Evolutionary conservation across 352 stramenopile species (phyloP), one percentile per base, ranked within the genome.

Genomic region (Phytophthora pisi): DNA sequence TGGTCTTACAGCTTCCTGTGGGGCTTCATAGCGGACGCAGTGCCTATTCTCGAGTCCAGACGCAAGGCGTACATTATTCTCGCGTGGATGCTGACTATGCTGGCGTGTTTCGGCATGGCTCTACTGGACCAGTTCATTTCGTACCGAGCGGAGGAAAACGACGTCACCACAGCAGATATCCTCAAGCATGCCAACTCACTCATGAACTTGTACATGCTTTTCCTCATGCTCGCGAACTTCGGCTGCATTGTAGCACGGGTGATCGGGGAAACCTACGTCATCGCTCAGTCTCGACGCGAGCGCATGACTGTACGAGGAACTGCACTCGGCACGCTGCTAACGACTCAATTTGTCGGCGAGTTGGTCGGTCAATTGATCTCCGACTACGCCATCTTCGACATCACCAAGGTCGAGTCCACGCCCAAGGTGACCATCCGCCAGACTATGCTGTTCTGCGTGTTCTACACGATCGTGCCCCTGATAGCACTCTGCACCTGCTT

Each of bases 21-120:
- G 59, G 92, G 88, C 42, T 79, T 96, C 45, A 52, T 95, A 4
- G 86, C 76, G 38, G 90, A 97, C 61, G 87, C 75, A 20, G 81
- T 89, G 26, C 90, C 90, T 2, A 89, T 97, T 55, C 68, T 79
- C 28, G 82, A 79, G 24, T 88, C 84, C 16, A 79, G 82, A 28
- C 75, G 88, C 20, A 95, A 94, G 64, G 72, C 88, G 4, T 97
- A 97, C 66, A 92, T 96, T 66, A 77, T 91, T 20, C 50, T 89
- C 15, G 88, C 84, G n/a, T 78, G 77, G 77, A 59, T 74, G 24
- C 30, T 74, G 24, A 75, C 74, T 3, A 72, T 72, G 54, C 6
- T 79, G 2, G 64, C 66, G 43, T 78, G 78, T 46, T 72, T 80
- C 45, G 24, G 46, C 9, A 84, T 83, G 74, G 70, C 69, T 26